Base-by-base conservation (phyloP, 768 basidiomycete species). In the Lyophyllum decastes region DNA sequence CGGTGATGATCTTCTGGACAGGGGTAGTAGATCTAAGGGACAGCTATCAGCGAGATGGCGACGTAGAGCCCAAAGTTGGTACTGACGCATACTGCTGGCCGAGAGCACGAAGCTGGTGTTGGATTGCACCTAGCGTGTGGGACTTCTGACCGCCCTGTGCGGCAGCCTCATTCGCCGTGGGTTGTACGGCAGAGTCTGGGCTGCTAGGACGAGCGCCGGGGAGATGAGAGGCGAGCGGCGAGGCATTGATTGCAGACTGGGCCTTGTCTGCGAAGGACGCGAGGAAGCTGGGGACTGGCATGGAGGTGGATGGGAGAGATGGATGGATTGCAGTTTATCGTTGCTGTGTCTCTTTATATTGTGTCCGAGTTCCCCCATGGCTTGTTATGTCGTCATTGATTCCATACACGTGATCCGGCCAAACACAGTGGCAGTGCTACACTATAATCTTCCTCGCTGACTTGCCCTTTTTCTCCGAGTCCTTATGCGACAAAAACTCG, bases 381-480 rank as follows among this genome's bases (percentile, higher is more conserved):
- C 46, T 16, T 30, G n/a, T 17, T 2, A 43, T 59, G 58, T 54
- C 52, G 52, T 55, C 54, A 55, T 55, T 22, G 21, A 34, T 40
- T 25, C 9, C 21, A 45, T 27, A 44, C 45, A 54, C 52, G 45
- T 47, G 45, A 54, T 24, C 30, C 25, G 41, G 53, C 52, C 46
- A 55, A 16, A 44, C 21, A 43, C 30, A 45, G 60, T 61, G 60
- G 58, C 57, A 22, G 61, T 62, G 57, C 58, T 65, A 91, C 58
- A 90, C 85, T 68, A 84, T 68, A 54, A 92, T 89, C 79, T 92
- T 94, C 81, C 84, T 89, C 66, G 84, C 82, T 53, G 81, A 70
- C 74, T 94, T 94, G 68, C 89, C 90, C 79, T 95, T 96, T 84
- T 89, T 94, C 81, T 95, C 94, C 62, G 89, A 89, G 73, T 96